These are phyloP conservation scores for Beauveria sp. DNA, from an alignment of 2,329 filamentous ascomycete genomes.

Conservation along the genomic window DNA sequence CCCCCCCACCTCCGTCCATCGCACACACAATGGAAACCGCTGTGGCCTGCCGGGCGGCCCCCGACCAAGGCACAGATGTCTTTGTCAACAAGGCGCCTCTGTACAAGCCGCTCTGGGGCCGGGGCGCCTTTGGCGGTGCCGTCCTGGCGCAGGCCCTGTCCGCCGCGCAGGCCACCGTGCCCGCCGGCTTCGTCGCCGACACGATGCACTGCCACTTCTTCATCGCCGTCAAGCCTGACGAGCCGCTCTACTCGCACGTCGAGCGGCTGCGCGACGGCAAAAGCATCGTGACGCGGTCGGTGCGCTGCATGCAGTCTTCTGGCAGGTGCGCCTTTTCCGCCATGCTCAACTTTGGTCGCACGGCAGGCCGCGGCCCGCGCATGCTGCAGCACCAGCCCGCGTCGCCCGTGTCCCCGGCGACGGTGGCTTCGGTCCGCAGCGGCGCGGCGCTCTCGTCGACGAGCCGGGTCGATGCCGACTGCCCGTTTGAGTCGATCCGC, in stretches of 20 bases:
- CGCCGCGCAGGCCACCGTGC: conserved; percentile 5
- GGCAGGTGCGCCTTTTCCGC: conserved; percentile 2
- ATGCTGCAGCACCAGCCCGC: conserved; percentile 6
- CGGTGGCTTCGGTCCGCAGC: background rate
- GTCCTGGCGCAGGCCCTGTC: background rate
- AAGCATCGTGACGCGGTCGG: conserved; percentile 6
- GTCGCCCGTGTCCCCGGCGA: background rate
- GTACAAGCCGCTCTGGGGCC: conserved; percentile 10
- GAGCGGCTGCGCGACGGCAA: conserved; percentile 6
- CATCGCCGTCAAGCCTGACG: conserved; percentile 1
- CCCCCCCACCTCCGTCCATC: too few relatives aligned
- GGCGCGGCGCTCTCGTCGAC: background rate
- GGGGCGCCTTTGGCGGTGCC: conserved; percentile 8
- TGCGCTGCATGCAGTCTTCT: background rate
- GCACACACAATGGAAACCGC: background rate
- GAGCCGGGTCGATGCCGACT: conserved; percentile 5
- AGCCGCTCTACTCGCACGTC: conserved; percentile 1
- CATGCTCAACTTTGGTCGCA: conserved; percentile 4
- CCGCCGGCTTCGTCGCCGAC: background rate
- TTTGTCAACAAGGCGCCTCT: conserved; percentile 3
- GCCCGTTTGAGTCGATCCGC: conserved; percentile 4
- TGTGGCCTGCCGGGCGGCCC: background rate
- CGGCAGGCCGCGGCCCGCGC: background rate
- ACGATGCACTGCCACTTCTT: conserved; percentile 12
- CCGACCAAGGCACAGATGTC: background rate